Evolutionary conservation across 106 monocot species (phyloP), one percentile per base, ranked within the genome.

Genomic region (Allium sativum): DNA sequence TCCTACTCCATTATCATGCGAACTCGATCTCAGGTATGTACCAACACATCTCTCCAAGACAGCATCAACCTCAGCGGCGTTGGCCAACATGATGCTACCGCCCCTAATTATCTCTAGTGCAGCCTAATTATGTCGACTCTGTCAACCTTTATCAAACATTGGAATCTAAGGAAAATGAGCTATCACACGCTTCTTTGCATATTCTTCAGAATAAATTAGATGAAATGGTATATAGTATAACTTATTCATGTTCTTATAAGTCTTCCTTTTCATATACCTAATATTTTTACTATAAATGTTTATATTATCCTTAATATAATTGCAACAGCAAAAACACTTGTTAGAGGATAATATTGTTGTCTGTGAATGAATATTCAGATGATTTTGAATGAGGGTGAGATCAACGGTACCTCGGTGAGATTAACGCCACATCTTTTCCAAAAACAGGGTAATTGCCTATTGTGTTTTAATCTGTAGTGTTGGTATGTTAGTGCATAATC

Each of bases 351-450:
- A 79, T 31, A 65, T 74, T 70, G 73, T 73, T 57, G 43, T n/a
- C 45, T 66, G 74, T 20, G 79, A 79, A 57, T 79, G 73, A 66
- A 66, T 44, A 69, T 74, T 48, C 79, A 79, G 19, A 59, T n/a
- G 6, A 56, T 73, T 10, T 40, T 74, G 19, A 70, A 14, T 45
- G 70, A 53, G 40, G 65, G 64, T 59, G 70, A 57, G 17, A 55
- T 22, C 18, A 22, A 16, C 20, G 48, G 15, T 2, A 44, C 19
- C 14, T 12, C 56, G 14, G 45, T 68, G n/a, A n/a, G n/a, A n/a
- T n/a, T n/a, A n/a, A n/a, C n/a, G n/a, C n/a, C n/a, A n/a, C n/a
- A n/a, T n/a, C n/a, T n/a, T n/a, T n/a, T n/a, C n/a, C n/a, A n/a
- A n/a, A n/a, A n/a, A n/a, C n/a, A n/a, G n/a, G n/a, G n/a, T n/a